phyloP scores from a whole-genome alignment of 2,329 filamentous ascomycete genomes.

The Phialemonium atrogriseum region DNA sequence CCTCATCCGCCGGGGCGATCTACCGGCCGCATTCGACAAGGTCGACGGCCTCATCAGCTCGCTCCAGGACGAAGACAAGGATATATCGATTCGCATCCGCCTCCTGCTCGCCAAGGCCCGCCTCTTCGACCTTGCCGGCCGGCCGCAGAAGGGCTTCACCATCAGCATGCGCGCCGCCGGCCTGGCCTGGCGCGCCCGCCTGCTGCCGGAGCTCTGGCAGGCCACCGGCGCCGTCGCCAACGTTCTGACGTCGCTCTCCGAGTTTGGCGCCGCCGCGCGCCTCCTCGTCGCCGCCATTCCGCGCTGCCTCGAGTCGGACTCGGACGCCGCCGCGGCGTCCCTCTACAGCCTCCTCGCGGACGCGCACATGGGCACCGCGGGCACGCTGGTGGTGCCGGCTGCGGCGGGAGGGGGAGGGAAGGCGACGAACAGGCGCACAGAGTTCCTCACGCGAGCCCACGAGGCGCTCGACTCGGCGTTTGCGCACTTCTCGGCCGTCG shows the following conservation, averaged over 20 bases:
- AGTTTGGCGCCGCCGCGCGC: conserved; percentile 58
- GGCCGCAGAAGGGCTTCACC: conserved; percentile 68
- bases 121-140: conserved; percentile 59
- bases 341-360: conserved; percentile 68
- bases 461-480: conserved; percentile 56
- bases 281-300: conserved; percentile 65
- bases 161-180: conserved; percentile 67
- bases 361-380: conserved; percentile 69
- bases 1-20: conserved; percentile 37
- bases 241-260: conserved; percentile 60
- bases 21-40: conserved; percentile 38
- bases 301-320: conserved; percentile 64
- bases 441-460: conserved; percentile 50
- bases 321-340: conserved; percentile 51
- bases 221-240: conserved; percentile 58
- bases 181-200: conserved; percentile 60
- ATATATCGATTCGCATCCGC: conserved; percentile 58
- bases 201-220: conserved; percentile 65
- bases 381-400: conserved; percentile 26
- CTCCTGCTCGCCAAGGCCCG: conserved; percentile 66
- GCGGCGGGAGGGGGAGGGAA: conserved; percentile 9
- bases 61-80: conserved; percentile 35
- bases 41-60: conserved; percentile 35
- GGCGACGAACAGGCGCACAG: conserved; percentile 37
- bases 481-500: conserved; percentile 55